Evolutionary conservation across 805 yeast species (phyloP).

Genomic region (Kluyveromyces starmeri): DNA sequence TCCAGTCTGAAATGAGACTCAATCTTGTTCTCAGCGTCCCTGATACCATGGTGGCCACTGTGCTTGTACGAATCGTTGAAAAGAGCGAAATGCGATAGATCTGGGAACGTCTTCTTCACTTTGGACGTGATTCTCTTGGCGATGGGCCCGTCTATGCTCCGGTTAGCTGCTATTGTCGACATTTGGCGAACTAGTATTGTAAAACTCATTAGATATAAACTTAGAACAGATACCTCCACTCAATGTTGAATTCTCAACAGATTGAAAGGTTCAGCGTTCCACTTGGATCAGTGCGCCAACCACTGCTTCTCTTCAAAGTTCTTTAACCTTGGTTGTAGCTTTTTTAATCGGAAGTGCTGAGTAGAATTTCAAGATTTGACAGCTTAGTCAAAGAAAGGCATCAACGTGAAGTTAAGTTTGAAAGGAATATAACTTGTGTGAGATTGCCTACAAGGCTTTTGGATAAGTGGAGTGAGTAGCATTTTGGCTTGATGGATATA

Average conservation of each 20-base stretch:
- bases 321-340: too few species aligned
- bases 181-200: constrained; percentile 7
- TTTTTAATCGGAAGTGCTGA: too few species aligned
- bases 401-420: too few species aligned
- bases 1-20: constrained; percentile 81
- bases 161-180: constrained; percentile 13
- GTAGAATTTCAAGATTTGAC: too few species aligned
- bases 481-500: too few species aligned
- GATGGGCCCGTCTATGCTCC: constrained; percentile 33
- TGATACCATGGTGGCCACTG: constrained; percentile 76
- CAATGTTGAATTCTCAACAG: background rate
- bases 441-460: too few species aligned
- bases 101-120: constrained; percentile 26
- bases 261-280: too few species aligned
- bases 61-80: constrained; percentile 83
- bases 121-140: constrained; percentile 40
- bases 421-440: too few species aligned
- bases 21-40: constrained; percentile 56
- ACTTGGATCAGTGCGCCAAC: too few species aligned
- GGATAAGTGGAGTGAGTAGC: too few species aligned
- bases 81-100: constrained; percentile 43
- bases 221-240: background rate
- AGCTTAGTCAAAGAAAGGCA: too few species aligned
- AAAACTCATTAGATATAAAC: background rate
- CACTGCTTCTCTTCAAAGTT: too few species aligned